Percentiles rank a stretch among this genome's conserved stretches.
These are phyloP conservation scores for Suhomyces pyralidae DNA, from an alignment of 805 yeast species.

Conservation along the genomic window DNA sequence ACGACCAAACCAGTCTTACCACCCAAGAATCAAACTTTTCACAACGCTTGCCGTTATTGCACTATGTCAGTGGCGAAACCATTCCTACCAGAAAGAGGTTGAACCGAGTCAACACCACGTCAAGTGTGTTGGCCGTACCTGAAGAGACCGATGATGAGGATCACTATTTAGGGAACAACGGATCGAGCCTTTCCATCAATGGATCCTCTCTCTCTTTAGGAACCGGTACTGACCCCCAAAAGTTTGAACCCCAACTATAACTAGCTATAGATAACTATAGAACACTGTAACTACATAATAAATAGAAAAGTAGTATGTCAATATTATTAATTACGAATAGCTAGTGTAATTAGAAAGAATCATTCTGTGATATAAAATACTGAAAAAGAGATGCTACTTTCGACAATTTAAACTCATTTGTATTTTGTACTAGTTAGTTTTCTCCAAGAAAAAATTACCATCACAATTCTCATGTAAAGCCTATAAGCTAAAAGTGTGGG, in stretches of 20 bases:
- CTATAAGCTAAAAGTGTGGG: too few relatives aligned
- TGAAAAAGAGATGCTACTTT: too few relatives aligned
- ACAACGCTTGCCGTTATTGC: constrained; percentile 26
- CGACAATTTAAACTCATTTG: too few relatives aligned
- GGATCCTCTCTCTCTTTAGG: too few relatives aligned
- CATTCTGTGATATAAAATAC: too few relatives aligned
- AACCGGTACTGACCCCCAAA: not conserved
- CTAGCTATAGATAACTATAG: not conserved
- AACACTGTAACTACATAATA: too few relatives aligned
- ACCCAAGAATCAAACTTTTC: constrained; percentile 20
- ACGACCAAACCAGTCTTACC: constrained; percentile 11
- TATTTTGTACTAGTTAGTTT: too few relatives aligned
- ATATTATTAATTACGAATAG: too few relatives aligned
- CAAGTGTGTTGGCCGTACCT: not conserved
- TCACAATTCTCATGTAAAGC: too few relatives aligned
- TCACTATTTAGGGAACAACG: not conserved
- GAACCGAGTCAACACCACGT: not conserved
- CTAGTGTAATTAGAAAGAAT: too few relatives aligned
- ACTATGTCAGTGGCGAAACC: constrained; percentile 19
- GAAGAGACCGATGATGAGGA: constrained; percentile 1
- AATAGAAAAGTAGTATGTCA: not conserved
- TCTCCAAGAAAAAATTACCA: too few relatives aligned
- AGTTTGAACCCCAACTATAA: not conserved
- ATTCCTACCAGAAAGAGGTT: constrained; percentile 4
- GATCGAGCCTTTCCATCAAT: not conserved